Conservation (phyloP, 2,329 filamentous ascomycete genomes). For the Colletotrichum sp. region DNA sequence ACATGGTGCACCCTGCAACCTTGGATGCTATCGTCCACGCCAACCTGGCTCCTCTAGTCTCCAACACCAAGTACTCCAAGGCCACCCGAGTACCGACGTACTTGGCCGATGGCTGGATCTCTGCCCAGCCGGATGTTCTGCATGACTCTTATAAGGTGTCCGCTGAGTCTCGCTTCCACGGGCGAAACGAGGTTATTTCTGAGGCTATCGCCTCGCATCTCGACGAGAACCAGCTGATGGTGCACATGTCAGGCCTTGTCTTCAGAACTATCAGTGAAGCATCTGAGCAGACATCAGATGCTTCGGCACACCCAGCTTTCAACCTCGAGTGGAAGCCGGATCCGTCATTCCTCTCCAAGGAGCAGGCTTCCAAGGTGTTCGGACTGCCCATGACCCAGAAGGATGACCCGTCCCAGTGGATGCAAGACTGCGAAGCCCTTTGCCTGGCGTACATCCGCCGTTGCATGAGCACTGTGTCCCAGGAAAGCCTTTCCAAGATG, state of each 20-base stretch:
- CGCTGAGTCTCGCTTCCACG: slow-evolving; percentile 1
- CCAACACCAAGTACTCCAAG: not conserved
- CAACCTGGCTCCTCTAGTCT: slow-evolving; percentile 14
- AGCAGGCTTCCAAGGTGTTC: slow-evolving; percentile 20
- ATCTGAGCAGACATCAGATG: not conserved
- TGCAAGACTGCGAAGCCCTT: slow-evolving; percentile 21
- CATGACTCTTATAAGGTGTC: slow-evolving; percentile 24
- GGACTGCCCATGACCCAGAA: slow-evolving; percentile 3
- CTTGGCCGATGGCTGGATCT: slow-evolving; percentile 3
- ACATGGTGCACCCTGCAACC: slow-evolving; percentile 39
- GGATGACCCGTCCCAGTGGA: slow-evolving; percentile 22
- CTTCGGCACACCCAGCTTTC: slow-evolving; percentile 13
- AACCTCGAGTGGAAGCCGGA: slow-evolving; percentile 26
- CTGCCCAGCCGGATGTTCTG: not conserved
- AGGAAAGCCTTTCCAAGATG: not conserved
- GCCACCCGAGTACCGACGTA: slow-evolving; percentile 12
- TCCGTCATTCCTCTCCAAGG: slow-evolving; percentile 18
- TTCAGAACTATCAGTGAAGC: slow-evolving; percentile 20
- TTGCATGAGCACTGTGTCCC: not conserved
- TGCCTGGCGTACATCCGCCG: slow-evolving; percentile 16
- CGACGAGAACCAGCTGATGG: slow-evolving; percentile 14
- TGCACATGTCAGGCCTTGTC: slow-evolving; percentile 21
- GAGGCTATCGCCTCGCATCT: slow-evolving; percentile 20
- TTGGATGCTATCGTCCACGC: slow-evolving; percentile 38
- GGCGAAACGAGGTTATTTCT: slow-evolving; percentile 11